These are phyloP conservation scores for Mycena albidolilacea DNA, from an alignment of 768 basidiomycete species.

Conservation along the genomic window DNA sequence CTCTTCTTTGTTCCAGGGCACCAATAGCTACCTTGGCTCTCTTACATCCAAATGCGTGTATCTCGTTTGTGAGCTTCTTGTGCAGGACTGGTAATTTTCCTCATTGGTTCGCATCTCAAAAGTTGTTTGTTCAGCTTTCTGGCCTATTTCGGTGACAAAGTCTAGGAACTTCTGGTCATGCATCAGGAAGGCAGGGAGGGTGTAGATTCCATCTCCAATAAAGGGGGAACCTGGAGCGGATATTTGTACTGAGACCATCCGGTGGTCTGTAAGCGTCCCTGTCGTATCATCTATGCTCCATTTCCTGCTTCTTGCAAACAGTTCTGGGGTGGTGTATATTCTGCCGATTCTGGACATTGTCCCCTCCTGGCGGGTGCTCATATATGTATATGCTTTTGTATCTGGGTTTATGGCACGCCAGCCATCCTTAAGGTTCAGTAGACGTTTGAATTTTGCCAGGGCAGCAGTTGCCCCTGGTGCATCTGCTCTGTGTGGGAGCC, in stretches of 20 bases:
- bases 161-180: too few relatives aligned
- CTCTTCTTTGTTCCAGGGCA: too few relatives aligned
- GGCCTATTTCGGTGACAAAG: too few relatives aligned
- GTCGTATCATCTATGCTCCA: constrained; percentile 29
- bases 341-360: constrained; percentile 30
- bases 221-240: too few relatives aligned
- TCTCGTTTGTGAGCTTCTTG: too few relatives aligned
- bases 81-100: too few relatives aligned
- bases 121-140: too few relatives aligned
- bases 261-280: constrained; percentile 31
- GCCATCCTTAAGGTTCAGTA: constrained; percentile 22
- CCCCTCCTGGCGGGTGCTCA: background rate
- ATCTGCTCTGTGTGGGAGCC: constrained; percentile 11
- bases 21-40: too few relatives aligned
- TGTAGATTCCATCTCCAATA: too few relatives aligned
- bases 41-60: too few relatives aligned
- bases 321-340: constrained; percentile 11
- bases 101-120: too few relatives aligned
- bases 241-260: background rate
- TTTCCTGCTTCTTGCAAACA: background rate
- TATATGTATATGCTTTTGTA: constrained; percentile 27
- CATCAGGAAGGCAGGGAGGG: constrained; percentile 19
- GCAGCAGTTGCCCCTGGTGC: background rate
- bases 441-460: constrained; percentile 5
- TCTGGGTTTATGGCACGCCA: constrained; percentile 17